These are phyloP conservation scores for Cairneyella variabilis DNA, from an alignment of 495 filamentous ascomycete genomes.

Conservation along the genomic window DNA sequence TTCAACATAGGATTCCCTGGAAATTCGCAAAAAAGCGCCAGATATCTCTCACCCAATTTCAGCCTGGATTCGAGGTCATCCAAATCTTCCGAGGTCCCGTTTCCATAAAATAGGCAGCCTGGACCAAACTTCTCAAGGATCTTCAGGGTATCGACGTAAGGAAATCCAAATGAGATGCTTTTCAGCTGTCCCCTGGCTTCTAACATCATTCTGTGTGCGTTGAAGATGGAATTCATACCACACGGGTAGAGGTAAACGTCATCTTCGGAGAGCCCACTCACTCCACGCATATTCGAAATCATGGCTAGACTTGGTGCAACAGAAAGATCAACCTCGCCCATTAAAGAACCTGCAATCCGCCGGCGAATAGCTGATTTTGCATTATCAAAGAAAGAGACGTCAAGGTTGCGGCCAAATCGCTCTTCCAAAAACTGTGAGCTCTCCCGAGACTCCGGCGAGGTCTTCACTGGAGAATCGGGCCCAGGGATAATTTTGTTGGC, in stretches of 20 bases:
- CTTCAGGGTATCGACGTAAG: conserved; percentile 95
- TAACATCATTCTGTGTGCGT: conserved; percentile 71
- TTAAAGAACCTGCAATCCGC: conserved; percentile 85
- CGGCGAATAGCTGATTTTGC: conserved; percentile 83
- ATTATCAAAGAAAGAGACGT: conserved; percentile 66
- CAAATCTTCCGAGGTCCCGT: conserved; percentile 74
- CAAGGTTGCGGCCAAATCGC: conserved; percentile 88
- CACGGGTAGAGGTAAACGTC: conserved; percentile 86
- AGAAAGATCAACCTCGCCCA: conserved; percentile 62
- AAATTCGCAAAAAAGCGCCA: conserved; percentile 90
- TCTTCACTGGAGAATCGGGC: conserved; percentile 2
- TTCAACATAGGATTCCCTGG: conserved; percentile 88
- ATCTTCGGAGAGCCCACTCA: conserved; percentile 73
- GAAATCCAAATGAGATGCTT: conserved; percentile 79
- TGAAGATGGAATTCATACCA: conserved; percentile 95
- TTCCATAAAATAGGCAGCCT: conserved; percentile 86
- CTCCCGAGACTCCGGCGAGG: conserved; percentile 34
- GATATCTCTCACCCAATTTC: conserved; percentile 67
- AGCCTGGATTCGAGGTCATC: conserved; percentile 79
- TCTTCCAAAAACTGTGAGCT: conserved; percentile 85
- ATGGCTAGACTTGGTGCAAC: conserved; percentile 32
- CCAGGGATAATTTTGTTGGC: background rate
- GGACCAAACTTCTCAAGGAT: conserved; percentile 92
- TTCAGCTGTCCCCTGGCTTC: conserved; percentile 53
- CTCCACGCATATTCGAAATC: conserved; percentile 40